A percentile compares a stretch with the other conserved stretches of the same genome.
These are phyloP conservation scores for Beta corolliflora DNA, from an alignment of 179 eudicot species.

Conservation along the genomic window DNA sequence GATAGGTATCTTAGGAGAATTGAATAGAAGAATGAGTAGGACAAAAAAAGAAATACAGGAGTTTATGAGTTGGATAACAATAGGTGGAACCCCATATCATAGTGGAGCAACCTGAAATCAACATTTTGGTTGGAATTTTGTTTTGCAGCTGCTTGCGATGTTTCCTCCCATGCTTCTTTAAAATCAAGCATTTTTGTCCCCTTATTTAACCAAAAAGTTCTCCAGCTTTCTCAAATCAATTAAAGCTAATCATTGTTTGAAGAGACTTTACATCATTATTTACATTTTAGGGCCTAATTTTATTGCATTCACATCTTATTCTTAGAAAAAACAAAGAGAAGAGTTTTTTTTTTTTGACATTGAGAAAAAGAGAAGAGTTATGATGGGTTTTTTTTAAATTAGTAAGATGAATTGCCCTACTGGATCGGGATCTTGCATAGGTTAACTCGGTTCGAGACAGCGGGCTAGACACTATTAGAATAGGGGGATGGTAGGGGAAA, in stretches of 20 bases:
- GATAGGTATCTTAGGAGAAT: no score
- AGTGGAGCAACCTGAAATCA: background rate
- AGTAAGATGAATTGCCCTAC: no score
- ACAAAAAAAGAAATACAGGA: slow-evolving; percentile 4
- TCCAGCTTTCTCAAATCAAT: slow-evolving; percentile 4
- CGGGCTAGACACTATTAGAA: no score
- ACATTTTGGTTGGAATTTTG: slow-evolving; percentile 32
- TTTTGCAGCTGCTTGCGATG: slow-evolving; percentile 21
- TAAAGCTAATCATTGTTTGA: background rate
- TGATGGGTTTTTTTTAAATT: no score
- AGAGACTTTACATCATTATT: background rate
- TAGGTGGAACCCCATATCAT: background rate
- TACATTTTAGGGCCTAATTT: no score
- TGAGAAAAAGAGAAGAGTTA: no score
- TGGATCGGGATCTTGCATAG: no score
- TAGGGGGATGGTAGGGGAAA: no score
- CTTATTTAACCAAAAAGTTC: background rate
- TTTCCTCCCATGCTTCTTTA: slow-evolving; percentile 24
- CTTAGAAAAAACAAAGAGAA: no score
- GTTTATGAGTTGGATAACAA: slow-evolving; percentile 10
- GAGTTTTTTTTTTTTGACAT: no score
- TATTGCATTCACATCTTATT: no score
- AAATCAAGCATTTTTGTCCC: slow-evolving; percentile 17
- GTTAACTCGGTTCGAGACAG: no score
- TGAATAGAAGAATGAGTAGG: background rate